A percentile compares a stretch with the other conserved stretches of the same genome.
Conservation (phyloP, 225 moss, liverwort and hornwort genomes). For the Rhytidiadelphus loreus region DNA sequence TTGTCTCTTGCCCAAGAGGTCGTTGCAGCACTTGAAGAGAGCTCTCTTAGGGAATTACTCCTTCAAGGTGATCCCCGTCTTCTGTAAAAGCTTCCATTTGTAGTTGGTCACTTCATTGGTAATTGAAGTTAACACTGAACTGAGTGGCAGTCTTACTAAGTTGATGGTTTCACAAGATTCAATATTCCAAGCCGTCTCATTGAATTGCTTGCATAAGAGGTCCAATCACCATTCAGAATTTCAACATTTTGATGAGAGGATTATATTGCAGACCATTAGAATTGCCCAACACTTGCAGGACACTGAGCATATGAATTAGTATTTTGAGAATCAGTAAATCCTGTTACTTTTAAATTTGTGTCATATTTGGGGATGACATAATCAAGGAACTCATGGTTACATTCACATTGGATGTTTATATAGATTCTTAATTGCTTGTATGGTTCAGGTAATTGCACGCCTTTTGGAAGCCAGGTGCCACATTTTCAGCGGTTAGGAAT, state of each 20-base stretch:
- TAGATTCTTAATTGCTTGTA: background rate
- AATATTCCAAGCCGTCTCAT: background rate
- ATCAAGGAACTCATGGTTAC: background rate
- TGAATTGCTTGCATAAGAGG: background rate
- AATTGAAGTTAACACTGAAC: background rate
- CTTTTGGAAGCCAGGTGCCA: constrained; percentile 21
- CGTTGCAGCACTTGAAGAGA: constrained; percentile 47
- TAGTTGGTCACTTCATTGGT: background rate
- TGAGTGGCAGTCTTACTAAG: background rate
- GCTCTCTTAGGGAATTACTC: constrained; percentile 48
- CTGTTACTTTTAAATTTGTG: background rate
- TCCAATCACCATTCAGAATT: background rate
- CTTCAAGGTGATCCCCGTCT: constrained; percentile 25
- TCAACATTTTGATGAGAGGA: background rate
- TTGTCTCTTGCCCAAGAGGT: constrained; percentile 40
- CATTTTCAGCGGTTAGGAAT: constrained; percentile 22
- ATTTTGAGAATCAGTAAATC: background rate
- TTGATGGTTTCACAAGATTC: background rate
- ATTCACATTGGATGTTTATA: background rate
- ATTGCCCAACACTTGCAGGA: background rate
- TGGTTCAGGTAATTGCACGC: constrained; percentile 21
- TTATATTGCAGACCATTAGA: background rate
- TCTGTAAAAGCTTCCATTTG: background rate
- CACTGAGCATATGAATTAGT: background rate
- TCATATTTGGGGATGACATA: background rate